phyloP scores from a whole-genome alignment of 2,329 filamentous ascomycete species.

The Trichoderma guizhouense region DNA sequence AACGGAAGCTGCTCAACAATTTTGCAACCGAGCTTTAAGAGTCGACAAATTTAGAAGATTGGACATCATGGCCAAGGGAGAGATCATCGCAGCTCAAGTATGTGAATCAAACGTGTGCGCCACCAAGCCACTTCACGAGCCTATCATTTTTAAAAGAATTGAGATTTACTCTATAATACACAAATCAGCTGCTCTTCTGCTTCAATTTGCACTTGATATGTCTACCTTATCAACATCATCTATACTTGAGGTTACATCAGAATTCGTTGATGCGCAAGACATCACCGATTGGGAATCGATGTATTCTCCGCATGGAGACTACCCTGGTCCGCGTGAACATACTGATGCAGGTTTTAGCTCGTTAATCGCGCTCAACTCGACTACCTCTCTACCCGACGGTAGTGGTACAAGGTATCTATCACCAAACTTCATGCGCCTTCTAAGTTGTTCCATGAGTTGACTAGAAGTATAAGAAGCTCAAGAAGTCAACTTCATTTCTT shows the following conservation, averaged over 20 bases:
- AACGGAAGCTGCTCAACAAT: not conserved
- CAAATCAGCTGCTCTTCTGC: not conserved
- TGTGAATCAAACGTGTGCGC: not conserved
- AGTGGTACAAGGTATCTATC: not conserved
- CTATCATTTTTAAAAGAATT: not conserved
- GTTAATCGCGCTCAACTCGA: not conserved
- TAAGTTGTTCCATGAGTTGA: not conserved
- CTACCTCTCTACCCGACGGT: not conserved
- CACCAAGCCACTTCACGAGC: rapidly evolving
- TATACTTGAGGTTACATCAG: not conserved
- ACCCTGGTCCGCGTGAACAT: not conserved
- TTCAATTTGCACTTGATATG: not conserved
- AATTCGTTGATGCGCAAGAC: not conserved
- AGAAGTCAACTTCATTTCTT: not conserved
- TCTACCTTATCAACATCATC: not conserved
- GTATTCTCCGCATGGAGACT: not conserved
- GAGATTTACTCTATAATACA: not conserved
- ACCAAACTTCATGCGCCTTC: not conserved
- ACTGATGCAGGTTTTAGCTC: not conserved
- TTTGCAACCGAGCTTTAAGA: not conserved
- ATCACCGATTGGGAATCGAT: not conserved
- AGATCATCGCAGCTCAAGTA: not conserved
- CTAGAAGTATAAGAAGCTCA: not conserved
- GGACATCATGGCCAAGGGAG: not conserved
- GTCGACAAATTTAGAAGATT: no score